Evolutionary conservation across 768 basidiomycete species (phyloP).

Genomic region (Russula lepida): DNA sequence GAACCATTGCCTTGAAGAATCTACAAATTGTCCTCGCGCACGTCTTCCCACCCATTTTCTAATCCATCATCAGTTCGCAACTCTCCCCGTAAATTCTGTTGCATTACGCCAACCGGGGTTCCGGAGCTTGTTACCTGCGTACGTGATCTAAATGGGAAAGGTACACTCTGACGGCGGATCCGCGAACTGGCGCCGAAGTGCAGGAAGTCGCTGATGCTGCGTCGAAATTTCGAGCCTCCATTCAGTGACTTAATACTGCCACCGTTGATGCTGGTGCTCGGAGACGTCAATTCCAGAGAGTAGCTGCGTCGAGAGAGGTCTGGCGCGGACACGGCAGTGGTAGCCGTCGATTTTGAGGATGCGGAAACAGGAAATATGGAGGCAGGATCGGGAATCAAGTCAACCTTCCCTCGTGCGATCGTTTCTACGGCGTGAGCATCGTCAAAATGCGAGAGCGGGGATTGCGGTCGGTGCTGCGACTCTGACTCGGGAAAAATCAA

Average conservation of each 20-base stretch:
- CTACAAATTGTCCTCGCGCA: neutral
- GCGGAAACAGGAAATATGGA: neutral
- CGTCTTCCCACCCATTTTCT: conserved; percentile 6
- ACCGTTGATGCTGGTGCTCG: neutral
- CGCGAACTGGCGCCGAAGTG: conserved; percentile 4
- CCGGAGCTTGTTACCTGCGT: neutral
- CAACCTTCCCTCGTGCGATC: neutral
- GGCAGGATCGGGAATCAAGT: conserved; percentile 1
- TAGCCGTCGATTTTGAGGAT: neutral
- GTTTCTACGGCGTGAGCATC: neutral
- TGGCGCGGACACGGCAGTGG: neutral
- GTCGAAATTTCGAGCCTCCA: conserved; percentile 5
- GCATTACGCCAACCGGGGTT: neutral
- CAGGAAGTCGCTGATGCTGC: conserved; percentile 10
- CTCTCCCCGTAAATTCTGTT: neutral
- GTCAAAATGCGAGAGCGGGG: too few species aligned
- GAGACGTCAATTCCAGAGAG: conserved; percentile 13
- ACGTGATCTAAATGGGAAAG: neutral
- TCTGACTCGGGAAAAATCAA: neutral
- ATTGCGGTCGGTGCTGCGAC: neutral
- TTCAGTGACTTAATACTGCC: neutral
- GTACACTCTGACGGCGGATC: conserved; percentile 1
- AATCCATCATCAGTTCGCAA: neutral
- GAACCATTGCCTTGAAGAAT: neutral
- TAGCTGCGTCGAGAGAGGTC: conserved; percentile 6